A percentile compares a stretch with the other conserved stretches of the same genome.
phyloP scores from a whole-genome alignment of 108 stramenopile genomes.

The Fistulifera solaris region DNA sequence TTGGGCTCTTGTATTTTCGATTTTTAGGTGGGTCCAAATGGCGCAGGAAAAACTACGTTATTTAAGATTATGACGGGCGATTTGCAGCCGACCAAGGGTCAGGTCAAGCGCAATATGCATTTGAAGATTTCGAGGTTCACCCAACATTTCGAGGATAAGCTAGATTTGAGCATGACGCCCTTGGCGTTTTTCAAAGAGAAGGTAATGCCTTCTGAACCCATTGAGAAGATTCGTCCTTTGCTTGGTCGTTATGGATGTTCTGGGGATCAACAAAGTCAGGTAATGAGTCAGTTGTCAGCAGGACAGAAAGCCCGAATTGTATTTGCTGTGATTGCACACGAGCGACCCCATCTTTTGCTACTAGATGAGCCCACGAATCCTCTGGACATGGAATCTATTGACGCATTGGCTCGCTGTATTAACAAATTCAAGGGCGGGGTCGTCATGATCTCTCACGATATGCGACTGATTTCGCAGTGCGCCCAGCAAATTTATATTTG shows the following conservation, averaged over 20 bases:
- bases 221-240: constrained; percentile 73
- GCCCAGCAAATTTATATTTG: constrained; percentile 96
- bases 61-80: constrained; percentile 92
- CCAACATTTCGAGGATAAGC: constrained; percentile 98
- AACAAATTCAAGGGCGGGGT: constrained; percentile 98
- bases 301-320: constrained; percentile 98
- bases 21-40: no score
- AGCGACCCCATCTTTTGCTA: constrained; percentile 93
- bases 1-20: no score
- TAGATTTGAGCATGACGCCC: constrained; percentile 92
- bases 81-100: constrained; percentile 84
- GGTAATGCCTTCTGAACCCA: constrained; percentile 65
- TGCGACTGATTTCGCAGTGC: constrained; percentile 96
- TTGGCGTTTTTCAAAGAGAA: constrained; percentile 93
- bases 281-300: constrained; percentile 86
- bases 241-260: constrained; percentile 95
- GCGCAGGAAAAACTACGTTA: constrained; percentile 79
- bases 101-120: constrained; percentile 87
- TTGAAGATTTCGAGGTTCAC: constrained; percentile 91
- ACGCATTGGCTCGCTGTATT: constrained; percentile 90
- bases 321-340: constrained; percentile 94
- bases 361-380: constrained; percentile 98
- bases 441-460: constrained; percentile 97
- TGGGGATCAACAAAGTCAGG: constrained; percentile 72
- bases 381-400: constrained; percentile 96